phyloP scores from a whole-genome alignment of 331 rosid genomes.

The Telfairia occidentalis region DNA sequence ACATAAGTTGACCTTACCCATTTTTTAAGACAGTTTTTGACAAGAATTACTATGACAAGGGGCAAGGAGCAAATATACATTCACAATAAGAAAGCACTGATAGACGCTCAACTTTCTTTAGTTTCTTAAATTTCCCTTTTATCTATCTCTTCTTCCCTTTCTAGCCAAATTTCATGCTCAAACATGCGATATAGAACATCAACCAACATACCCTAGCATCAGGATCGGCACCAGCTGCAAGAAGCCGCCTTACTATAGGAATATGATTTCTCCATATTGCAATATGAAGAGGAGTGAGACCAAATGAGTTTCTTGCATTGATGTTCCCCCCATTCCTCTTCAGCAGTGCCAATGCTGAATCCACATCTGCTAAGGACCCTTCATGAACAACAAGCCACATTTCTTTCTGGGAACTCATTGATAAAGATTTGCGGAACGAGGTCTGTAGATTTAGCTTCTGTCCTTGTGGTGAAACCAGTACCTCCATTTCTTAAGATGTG shows the following conservation, averaged over 20 bases:
- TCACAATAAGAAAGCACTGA: neutral
- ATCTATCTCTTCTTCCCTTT: neutral
- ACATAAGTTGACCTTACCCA: neutral
- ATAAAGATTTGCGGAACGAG: conserved; percentile 30
- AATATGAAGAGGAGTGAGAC: conserved; percentile 87
- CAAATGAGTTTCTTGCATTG: conserved; percentile 61
- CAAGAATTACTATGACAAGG: neutral
- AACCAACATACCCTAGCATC: conserved; percentile 70
- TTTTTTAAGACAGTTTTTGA: neutral
- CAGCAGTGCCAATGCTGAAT: conserved; percentile 44
- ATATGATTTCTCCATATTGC: conserved; percentile 93
- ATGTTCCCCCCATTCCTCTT: conserved; percentile 78
- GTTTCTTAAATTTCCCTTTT: neutral
- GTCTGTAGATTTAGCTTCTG: conserved; percentile 45
- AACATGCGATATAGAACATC: neutral
- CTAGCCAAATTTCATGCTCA: neutral
- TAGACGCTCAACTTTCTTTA: neutral
- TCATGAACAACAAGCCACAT: conserved; percentile 58
- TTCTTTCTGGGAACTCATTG: conserved; percentile 40
- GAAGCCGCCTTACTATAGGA: conserved; percentile 82
- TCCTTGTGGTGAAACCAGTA: conserved; percentile 35
- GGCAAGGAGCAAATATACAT: neutral
- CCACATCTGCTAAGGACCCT: conserved; percentile 69
- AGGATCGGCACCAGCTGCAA: conserved; percentile 92
- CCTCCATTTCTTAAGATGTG: conserved; percentile 40